Conservation (phyloP, 2,329 filamentous ascomycete genomes). For the Arthrobotrys musiformis region DNA sequence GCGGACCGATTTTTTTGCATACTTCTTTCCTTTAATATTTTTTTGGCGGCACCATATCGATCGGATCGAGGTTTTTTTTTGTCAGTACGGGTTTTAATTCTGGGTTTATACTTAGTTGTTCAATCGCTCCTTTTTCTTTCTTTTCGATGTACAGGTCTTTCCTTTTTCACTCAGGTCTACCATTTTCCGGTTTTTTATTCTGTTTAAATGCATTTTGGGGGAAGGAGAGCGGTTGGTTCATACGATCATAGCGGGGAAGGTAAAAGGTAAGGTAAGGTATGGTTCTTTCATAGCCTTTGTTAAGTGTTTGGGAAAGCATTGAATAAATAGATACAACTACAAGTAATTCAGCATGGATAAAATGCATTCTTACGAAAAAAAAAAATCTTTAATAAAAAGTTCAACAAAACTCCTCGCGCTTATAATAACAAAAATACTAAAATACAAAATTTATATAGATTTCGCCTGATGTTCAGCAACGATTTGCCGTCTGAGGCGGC, state of each 20-base stretch:
- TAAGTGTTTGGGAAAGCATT: not conserved
- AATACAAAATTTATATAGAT: too few relatives aligned
- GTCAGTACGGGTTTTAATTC: conserved; percentile 12
- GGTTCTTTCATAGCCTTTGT: not conserved
- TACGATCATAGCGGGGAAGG: not conserved
- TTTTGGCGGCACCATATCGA: not conserved
- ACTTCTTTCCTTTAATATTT: not conserved
- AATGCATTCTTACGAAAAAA: too few relatives aligned
- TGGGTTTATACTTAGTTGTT: not conserved
- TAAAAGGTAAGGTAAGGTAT: not conserved
- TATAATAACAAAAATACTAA: not conserved
- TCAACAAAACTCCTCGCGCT: not conserved
- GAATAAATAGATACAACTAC: conserved; percentile 2
- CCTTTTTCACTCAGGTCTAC: not conserved
- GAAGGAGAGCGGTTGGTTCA: conserved; percentile 4
- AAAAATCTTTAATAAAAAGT: too few relatives aligned
- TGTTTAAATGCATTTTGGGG: conserved; percentile 2
- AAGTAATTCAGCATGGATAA: not conserved
- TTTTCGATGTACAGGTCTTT: conserved; percentile 20
- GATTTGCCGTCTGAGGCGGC: too few relatives aligned
- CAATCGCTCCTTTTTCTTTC: not conserved
- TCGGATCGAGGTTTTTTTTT: not conserved
- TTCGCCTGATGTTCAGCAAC: too few relatives aligned
- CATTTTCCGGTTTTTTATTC: not conserved
- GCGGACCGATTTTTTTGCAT: not conserved